These are phyloP conservation scores for Candida manassasensis DNA, from an alignment of 805 yeast genomes.

Conservation along the genomic window DNA sequence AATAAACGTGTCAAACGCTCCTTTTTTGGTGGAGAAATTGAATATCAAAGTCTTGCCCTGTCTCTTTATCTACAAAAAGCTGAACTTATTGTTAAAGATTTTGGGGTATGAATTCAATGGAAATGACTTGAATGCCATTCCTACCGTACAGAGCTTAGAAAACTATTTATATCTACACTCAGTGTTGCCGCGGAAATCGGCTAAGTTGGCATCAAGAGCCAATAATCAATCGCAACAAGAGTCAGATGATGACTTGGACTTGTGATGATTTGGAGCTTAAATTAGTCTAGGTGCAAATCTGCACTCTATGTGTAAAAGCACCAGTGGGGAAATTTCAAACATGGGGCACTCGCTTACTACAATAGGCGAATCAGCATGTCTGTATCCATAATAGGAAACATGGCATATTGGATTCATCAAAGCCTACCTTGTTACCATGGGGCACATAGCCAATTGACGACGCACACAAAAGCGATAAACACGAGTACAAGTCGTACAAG, in stretches of 20 bases:
- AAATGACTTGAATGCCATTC: conserved; percentile 11
- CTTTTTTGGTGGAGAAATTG: conserved; percentile 65
- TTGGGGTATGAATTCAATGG: conserved; percentile 68
- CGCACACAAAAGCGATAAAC: too few species aligned
- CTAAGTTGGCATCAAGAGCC: conserved; percentile 8
- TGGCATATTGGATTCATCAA: too few species aligned
- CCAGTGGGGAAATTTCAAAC: too few species aligned
- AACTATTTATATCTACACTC: conserved; percentile 13
- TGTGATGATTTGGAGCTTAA: too few species aligned
- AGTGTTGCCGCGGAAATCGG: conserved; percentile 15
- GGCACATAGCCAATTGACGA: too few species aligned
- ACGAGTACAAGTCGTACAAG: too few species aligned
- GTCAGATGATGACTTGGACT: conserved; percentile 3
- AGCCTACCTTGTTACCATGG: too few species aligned
- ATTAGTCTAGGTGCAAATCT: too few species aligned
- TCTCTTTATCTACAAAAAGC: conserved; percentile 55
- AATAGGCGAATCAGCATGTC: too few species aligned
- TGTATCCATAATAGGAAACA: too few species aligned
- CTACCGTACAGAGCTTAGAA: conserved; percentile 41
- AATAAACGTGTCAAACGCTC: conserved; percentile 60
- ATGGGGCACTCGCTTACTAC: too few species aligned
- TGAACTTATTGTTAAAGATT: conserved; percentile 53
- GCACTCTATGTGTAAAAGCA: too few species aligned
- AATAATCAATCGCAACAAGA: not conserved
- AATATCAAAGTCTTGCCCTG: conserved; percentile 67